Evolutionary conservation across 257 asterid genomes (phyloP).

Genomic region (Primulina eburnea): DNA sequence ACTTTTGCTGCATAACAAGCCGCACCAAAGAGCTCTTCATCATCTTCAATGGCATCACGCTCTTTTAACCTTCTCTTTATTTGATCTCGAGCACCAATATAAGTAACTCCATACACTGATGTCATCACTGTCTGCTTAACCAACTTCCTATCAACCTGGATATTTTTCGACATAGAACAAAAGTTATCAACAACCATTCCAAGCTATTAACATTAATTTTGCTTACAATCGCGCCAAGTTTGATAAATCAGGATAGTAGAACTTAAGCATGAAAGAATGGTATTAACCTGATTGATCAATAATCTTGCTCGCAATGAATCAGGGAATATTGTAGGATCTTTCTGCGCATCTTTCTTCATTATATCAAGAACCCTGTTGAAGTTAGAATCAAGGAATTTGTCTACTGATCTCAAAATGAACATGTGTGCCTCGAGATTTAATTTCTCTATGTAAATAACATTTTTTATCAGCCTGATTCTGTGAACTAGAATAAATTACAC

Average conservation of each 20-base stretch:
- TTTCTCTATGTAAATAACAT: too few relatives aligned
- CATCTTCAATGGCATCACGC: slow-evolving; percentile 67
- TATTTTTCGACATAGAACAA: slow-evolving; percentile 24
- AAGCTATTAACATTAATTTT: slow-evolving; percentile 1
- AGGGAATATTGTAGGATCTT: slow-evolving; percentile 75
- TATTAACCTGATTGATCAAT: slow-evolving; percentile 68
- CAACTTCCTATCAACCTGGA: slow-evolving; percentile 91
- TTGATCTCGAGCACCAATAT: slow-evolving; percentile 95
- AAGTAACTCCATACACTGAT: slow-evolving; percentile 98
- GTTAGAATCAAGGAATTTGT: slow-evolving; percentile 23
- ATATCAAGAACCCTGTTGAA: slow-evolving; percentile 78
- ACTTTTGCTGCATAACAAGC: slow-evolving; percentile 97
- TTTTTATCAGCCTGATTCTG: too few relatives aligned
- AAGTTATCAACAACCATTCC: neutral
- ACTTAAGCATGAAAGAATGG: slow-evolving; percentile 17
- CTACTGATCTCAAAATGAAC: slow-evolving; percentile 8
- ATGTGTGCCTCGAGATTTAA: neutral
- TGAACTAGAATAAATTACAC: neutral
- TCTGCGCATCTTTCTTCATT: slow-evolving; percentile 82
- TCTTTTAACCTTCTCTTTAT: slow-evolving; percentile 87
- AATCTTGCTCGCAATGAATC: slow-evolving; percentile 73
- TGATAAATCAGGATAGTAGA: neutral
- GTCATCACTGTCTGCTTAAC: slow-evolving; percentile 99
- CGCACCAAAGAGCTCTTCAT: slow-evolving; percentile 66
- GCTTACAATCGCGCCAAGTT: slow-evolving; percentile 5